phyloP scores from a whole-genome alignment of 805 yeast species.

The Candida xyloterini region DNA sequence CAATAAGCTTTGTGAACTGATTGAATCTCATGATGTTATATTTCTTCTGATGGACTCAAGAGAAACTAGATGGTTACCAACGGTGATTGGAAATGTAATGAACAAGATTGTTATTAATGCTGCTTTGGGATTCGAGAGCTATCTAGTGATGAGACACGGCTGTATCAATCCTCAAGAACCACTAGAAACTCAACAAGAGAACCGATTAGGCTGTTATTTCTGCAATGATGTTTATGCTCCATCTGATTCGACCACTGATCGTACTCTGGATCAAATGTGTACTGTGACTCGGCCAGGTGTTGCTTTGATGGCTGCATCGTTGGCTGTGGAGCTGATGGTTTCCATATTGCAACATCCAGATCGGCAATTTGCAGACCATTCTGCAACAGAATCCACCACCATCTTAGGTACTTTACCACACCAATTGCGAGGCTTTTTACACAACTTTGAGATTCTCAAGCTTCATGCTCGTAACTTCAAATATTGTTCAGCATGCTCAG shows the following conservation, averaged over 20 bases:
- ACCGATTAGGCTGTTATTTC: constrained; percentile 83
- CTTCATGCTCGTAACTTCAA: constrained; percentile 70
- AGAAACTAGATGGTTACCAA: constrained; percentile 97
- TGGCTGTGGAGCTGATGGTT: constrained; percentile 80
- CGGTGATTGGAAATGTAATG: constrained; percentile 67
- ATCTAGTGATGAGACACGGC: constrained; percentile 93
- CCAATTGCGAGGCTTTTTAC: constrained; percentile 85
- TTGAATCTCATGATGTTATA: constrained; percentile 68
- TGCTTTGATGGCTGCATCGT: constrained; percentile 80
- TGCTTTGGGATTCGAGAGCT: constrained; percentile 93
- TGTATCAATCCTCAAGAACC: constrained; percentile 28
- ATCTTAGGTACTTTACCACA: constrained; percentile 78
- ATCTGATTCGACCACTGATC: constrained; percentile 75
- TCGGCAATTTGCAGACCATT: constrained; percentile 40
- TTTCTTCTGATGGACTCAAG: constrained; percentile 90
- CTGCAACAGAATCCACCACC: constrained; percentile 28
- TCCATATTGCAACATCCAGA: constrained; percentile 67
- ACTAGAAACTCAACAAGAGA: constrained; percentile 26
- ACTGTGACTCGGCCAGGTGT: constrained; percentile 98
- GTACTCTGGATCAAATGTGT: constrained; percentile 97
- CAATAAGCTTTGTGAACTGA: constrained; percentile 48
- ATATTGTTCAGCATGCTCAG: constrained; percentile 86
- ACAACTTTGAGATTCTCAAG: constrained; percentile 58
- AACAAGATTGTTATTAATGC: constrained; percentile 81
- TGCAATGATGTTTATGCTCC: constrained; percentile 98